Evolutionary conservation across 1,284 basidiomycete species (phyloP), one percentile per base, ranked within the genome.

Genomic region (Phellinidium pouzarii): DNA sequence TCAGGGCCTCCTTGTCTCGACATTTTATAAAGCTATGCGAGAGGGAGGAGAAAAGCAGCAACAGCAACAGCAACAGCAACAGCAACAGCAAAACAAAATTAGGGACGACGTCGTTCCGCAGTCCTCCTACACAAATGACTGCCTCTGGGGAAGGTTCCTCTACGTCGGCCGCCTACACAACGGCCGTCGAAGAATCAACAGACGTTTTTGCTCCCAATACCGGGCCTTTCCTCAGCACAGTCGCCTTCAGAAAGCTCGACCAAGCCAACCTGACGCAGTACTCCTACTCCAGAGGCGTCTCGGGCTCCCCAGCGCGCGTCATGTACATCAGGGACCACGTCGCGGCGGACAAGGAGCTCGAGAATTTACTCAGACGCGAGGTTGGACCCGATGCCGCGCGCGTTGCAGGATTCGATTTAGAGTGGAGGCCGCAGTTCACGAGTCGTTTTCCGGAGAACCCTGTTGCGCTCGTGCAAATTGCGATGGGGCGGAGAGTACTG

Each of bases 391-490:
- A 11, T 4, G 14, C 8, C n/a, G 25, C n/a, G n/a, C 20, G 44
- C 7, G 22, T 56, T n/a, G 61, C 83, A 48, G 85, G 85, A 34
- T 81, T 89, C 56, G 86, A 89, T 62, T 70, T 86, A 36, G 86
- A 89, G 65, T 89, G 86, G 86, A 77, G 75, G 55, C 86, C 86
- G 0, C 77, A 61, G 20, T 79, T 68, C 59, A 55, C 60, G 42
- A 79, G 76, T 59, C 31, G 29, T 1, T 37, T 41, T n/a, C 23
- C 26, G 12, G 76, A 80, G 64, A 84, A 87, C 59, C 80, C 73
- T 12, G 80, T 85, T 25, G 79, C 87, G 2, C 71, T 89, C 14
- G 71, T 89, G 2, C 86, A 89, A 62, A 71, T 89, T 23, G 81
- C 84, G 3, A 77, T 71, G 55, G 61, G 67, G 5, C 62, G 77